phyloP scores from a whole-genome alignment of 345 rosid genomes.

The Garcia nutans region DNA sequence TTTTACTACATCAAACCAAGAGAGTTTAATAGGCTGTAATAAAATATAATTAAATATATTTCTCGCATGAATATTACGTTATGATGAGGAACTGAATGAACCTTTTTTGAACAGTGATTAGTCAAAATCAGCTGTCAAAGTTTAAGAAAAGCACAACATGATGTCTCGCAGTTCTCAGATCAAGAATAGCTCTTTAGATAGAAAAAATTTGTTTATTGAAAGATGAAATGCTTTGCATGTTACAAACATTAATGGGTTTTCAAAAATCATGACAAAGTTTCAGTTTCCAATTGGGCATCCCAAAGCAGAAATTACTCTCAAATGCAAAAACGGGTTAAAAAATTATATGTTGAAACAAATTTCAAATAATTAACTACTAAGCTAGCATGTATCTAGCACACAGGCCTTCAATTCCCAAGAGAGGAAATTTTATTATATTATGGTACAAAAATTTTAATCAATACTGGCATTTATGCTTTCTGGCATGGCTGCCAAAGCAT shows the following conservation, averaged over 20 bases:
- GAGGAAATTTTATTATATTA: background rate
- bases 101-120: no score
- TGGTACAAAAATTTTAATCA: background rate
- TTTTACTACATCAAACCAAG: no score
- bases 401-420: background rate
- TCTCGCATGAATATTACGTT: no score
- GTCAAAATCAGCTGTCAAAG: no score
- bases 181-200: no score
- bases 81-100: no score
- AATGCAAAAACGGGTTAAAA: background rate
- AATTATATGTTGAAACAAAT: background rate
- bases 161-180: no score
- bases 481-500: background rate
- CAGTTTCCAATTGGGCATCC: background rate
- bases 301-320: background rate
- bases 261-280: background rate
- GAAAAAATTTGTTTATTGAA: background rate
- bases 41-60: no score
- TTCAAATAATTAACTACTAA: background rate
- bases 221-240: no score
- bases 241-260: background rate
- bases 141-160: no score
- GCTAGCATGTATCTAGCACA: background rate
- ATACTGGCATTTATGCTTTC: background rate
- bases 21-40: no score